Base-by-base conservation (phyloP, 2,329 filamentous ascomycete species). In the Ophiostoma montium region DNA sequence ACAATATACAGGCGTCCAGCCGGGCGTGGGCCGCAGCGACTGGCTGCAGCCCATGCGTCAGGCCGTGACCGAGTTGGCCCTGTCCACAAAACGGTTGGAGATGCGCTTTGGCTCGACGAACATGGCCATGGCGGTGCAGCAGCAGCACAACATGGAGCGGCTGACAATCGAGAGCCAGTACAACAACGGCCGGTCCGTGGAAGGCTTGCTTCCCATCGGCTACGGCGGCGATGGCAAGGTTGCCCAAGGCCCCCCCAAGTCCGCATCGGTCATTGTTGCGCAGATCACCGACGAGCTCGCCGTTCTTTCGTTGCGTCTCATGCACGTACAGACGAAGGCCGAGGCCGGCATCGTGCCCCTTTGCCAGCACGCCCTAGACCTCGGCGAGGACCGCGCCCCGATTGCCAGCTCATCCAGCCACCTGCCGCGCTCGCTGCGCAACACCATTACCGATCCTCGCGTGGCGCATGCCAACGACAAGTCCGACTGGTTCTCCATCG, bases 31-130 rank as follows among this genome's bases (percentile, higher is more conserved):
- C 23, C n/a, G 35, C 35, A 32, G 36, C 32, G 39, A 49, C 47
- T 49, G 47, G 47, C 39, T 49, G 32, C 19, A 35, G 32, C 38
- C 38, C 5, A 35, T 49, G 31, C 47, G 38, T 9, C 32, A 27
- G 10, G 10, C n/a, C 19, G 31, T 44, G n/a, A 15, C 10, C 16
- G 21, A 43, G 16, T 12, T 44, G 4, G 32, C 39, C 2, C 31
- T 30, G 6, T 9, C n/a, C n/a, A 44, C 39, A 7, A 43, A 43
- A 11, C 38, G 32, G 10, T 32, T 49, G 11, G 47, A 50, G 31
- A 31, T 53, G 27, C 51, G 51, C 35, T 48, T 52, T 8, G 46
- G 31, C 45, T 10, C n/a, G n/a, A 8, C 23, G 11, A 6, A 35
- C 30, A 30, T 41, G 32, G n/a, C 11, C 9, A 7, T 19, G 36